Evolutionary conservation across 2,329 filamentous ascomycete genomes (phyloP).

Genomic region (Didymella sp.): DNA sequence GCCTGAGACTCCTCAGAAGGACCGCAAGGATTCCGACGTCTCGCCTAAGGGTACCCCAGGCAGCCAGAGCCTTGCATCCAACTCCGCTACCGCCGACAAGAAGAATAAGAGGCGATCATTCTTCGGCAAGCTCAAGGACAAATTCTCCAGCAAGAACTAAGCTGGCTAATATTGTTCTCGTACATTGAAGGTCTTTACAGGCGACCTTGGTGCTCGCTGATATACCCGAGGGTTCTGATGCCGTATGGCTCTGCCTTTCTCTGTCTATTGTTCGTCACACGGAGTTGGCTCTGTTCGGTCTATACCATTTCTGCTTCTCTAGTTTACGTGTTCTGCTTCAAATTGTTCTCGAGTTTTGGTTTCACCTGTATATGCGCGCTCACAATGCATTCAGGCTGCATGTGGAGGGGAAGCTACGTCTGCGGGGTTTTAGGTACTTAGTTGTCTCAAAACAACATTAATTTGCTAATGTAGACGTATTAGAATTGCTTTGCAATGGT

Average conservation of each 20-base stretch:
- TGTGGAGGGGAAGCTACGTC: constrained; percentile 10
- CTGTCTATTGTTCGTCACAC: constrained; percentile 36
- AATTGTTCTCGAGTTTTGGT: constrained; percentile 30
- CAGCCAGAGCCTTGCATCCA: constrained; percentile 43
- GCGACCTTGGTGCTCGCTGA: constrained; percentile 29
- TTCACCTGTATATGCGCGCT: background rate
- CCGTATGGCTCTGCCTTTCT: constrained; percentile 25
- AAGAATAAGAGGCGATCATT: constrained; percentile 58
- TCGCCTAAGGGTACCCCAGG: constrained; percentile 50
- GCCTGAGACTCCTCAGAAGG: constrained; percentile 36
- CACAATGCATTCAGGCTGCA: constrained; percentile 8
- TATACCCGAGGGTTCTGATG: constrained; percentile 30
- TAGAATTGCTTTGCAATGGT: constrained; percentile 15
- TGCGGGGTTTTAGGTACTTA: constrained; percentile 30
- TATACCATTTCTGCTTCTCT: constrained; percentile 45
- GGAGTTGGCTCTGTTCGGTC: constrained; percentile 46
- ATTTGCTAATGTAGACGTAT: constrained; percentile 41
- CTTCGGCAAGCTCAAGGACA: constrained; percentile 59
- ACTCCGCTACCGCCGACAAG: constrained; percentile 45
- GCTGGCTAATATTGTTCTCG: constrained; percentile 15
- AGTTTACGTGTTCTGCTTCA: constrained; percentile 29
- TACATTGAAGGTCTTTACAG: constrained; percentile 23
- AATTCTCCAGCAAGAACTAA: constrained; percentile 48
- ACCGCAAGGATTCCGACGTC: constrained; percentile 35
- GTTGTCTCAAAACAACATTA: no score